phyloP scores from a whole-genome alignment of 2,329 filamentous ascomycete species.

The Sclerotinia sclerotiorum region DNA sequence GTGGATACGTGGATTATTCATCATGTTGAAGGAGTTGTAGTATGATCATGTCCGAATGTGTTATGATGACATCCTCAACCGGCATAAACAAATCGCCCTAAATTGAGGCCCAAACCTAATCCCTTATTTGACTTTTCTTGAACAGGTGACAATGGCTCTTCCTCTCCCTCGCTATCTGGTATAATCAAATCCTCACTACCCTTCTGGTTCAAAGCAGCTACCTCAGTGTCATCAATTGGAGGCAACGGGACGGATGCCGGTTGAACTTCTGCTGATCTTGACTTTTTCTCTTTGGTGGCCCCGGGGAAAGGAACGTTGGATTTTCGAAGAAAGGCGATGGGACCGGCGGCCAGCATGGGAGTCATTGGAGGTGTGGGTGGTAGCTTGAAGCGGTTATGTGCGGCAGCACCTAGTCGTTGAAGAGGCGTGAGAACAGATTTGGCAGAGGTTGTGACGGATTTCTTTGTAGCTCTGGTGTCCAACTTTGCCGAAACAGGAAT shows the following conservation, averaged over 20 bases:
- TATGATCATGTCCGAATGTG: neutral
- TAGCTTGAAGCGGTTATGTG: slow-evolving; percentile 30
- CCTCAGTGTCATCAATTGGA: slow-evolving; percentile 33
- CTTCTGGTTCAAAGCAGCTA: slow-evolving; percentile 32
- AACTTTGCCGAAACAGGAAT: slow-evolving; percentile 38
- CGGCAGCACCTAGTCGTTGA: slow-evolving; percentile 38
- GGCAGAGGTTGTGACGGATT: slow-evolving; percentile 1
- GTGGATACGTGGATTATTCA: neutral
- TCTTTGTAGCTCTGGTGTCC: slow-evolving; percentile 20
- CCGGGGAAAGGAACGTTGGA: slow-evolving; percentile 36
- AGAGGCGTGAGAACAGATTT: slow-evolving; percentile 36
- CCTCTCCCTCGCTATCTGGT: slow-evolving; percentile 49
- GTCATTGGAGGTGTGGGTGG: slow-evolving; percentile 38
- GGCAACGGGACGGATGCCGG: slow-evolving; percentile 43
- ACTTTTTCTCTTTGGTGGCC: slow-evolving; percentile 22
- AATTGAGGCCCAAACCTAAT: slow-evolving; percentile 14
- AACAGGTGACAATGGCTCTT: slow-evolving; percentile 33
- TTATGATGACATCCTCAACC: neutral
- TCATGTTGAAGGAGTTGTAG: neutral
- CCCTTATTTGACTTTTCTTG: neutral
- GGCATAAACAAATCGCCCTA: slow-evolving; percentile 29
- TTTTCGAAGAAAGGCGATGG: slow-evolving; percentile 22
- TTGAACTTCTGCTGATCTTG: slow-evolving; percentile 30
- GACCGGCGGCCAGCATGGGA: slow-evolving; percentile 22
- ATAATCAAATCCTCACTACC: slow-evolving; percentile 55